Evolutionary conservation across 1,284 basidiomycete genomes (phyloP).

Genomic region (Pseudozyma thailandica): DNA sequence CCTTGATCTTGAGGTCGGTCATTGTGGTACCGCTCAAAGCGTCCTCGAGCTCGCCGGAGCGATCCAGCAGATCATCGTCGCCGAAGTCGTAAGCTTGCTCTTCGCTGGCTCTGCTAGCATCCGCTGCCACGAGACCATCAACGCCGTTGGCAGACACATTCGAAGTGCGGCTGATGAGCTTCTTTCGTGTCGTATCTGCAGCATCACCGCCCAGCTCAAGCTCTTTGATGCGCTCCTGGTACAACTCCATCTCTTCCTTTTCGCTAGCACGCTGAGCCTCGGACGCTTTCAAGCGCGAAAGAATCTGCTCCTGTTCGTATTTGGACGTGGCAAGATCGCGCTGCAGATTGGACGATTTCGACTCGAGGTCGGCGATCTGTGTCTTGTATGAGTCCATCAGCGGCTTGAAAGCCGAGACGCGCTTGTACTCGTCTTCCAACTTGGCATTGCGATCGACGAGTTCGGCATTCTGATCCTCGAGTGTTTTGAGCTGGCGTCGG

Average conservation of each 20-base stretch:
- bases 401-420: conserved; percentile 84
- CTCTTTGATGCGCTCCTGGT: conserved; percentile 90
- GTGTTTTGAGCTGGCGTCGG: conserved; percentile 81
- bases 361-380: conserved; percentile 84
- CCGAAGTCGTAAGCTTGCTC: conserved; percentile 29
- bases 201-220: conserved; percentile 75
- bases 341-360: conserved; percentile 75
- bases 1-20: conserved; percentile 83
- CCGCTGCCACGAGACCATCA: conserved; percentile 49
- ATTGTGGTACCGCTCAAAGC: conserved; percentile 84
- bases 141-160: conserved; percentile 53
- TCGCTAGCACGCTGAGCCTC: conserved; percentile 80
- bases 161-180: conserved; percentile 30
- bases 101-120: conserved; percentile 32
- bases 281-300: conserved; percentile 64
- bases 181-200: conserved; percentile 69
- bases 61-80: conserved; percentile 69
- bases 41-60: conserved; percentile 85
- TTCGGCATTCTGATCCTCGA: conserved; percentile 91
- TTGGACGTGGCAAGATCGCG: conserved; percentile 71
- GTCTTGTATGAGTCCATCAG: conserved; percentile 91
- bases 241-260: conserved; percentile 84
- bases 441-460: conserved; percentile 90
- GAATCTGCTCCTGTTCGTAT: conserved; percentile 57
- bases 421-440: conserved; percentile 88